Percentiles rank a stretch among this genome's conserved stretches.
phyloP scores from a whole-genome alignment of 306 rosid species.

The Trichosanthes truncata region DNA sequence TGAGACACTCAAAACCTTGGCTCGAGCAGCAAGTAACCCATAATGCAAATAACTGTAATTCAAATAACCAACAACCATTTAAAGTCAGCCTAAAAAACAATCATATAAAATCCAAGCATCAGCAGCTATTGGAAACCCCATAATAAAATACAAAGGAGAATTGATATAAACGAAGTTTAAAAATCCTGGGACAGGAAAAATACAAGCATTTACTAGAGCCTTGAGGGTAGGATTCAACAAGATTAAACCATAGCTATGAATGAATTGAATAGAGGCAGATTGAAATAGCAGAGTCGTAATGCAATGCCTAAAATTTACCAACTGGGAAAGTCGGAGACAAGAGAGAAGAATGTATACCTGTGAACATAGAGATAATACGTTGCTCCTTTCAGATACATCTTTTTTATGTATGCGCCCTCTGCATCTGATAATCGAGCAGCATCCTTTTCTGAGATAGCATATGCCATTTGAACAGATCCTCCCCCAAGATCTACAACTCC shows the following conservation, averaged over 20 bases:
- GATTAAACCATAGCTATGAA: neutral
- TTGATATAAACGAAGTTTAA: neutral
- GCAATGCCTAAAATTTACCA: constrained; percentile 2
- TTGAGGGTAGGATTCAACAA: neutral
- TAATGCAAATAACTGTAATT: constrained; percentile 73
- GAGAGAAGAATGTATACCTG: constrained; percentile 49
- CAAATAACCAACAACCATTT: constrained; percentile 13
- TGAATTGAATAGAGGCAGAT: neutral
- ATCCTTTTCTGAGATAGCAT: constrained; percentile 79
- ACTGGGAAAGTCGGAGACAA: constrained; percentile 8
- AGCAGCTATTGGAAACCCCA: neutral
- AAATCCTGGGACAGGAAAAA: neutral
- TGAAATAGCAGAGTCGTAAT: neutral
- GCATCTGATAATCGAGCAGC: constrained; percentile 54
- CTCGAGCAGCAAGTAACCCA: constrained; percentile 95
- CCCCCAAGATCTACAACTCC: constrained; percentile 99
- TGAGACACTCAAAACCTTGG: constrained; percentile 74
- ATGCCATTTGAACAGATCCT: constrained; percentile 99
- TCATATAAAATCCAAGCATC: neutral
- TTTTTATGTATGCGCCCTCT: constrained; percentile 56
- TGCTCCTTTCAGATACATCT: constrained; percentile 75
- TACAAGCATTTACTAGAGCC: neutral
- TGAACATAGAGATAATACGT: constrained; percentile 83
- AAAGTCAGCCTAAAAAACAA: neutral
- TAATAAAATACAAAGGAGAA: neutral